A percentile compares a stretch with the other conserved stretches of the same genome.
phyloP scores from a whole-genome alignment of 164 flowering plant species.

The Nymphaea colorata region DNA sequence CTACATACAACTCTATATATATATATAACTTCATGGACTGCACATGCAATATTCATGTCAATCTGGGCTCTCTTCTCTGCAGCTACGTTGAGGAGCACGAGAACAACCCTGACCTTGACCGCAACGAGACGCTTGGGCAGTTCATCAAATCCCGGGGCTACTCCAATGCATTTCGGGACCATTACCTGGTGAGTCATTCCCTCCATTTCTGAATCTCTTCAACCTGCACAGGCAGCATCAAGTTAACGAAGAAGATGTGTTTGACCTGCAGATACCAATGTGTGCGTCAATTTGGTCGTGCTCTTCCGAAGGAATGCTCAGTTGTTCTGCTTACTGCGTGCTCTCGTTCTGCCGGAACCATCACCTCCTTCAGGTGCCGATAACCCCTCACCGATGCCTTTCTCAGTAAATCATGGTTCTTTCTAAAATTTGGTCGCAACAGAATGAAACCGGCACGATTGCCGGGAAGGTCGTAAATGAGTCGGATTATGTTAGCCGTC shows the following conservation, averaged over 20 bases:
- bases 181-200: conserved; percentile 60
- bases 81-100: conserved; percentile 77
- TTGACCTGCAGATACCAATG: conserved; percentile 46
- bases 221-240: no score
- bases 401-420: no score
- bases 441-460: no score
- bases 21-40: no score
- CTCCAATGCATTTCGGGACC: conserved; percentile 75
- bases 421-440: no score
- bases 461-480: no score
- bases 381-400: no score
- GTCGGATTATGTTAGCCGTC: no score
- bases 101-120: conserved; percentile 65
- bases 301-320: conserved; percentile 63
- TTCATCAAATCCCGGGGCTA: conserved; percentile 63
- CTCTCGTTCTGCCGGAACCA: conserved; percentile 92
- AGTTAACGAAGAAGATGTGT: no score
- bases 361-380: conserved; percentile 88
- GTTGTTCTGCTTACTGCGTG: conserved; percentile 75
- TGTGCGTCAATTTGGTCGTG: conserved; percentile 95
- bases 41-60: no score
- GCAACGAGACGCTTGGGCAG: conserved; percentile 70
- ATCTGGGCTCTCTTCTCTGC: neutral
- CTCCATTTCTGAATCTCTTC: no score
- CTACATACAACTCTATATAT: no score